Evolutionary conservation across 768 basidiomycete species (phyloP).

Genomic region (Lactarius deliciosus): DNA sequence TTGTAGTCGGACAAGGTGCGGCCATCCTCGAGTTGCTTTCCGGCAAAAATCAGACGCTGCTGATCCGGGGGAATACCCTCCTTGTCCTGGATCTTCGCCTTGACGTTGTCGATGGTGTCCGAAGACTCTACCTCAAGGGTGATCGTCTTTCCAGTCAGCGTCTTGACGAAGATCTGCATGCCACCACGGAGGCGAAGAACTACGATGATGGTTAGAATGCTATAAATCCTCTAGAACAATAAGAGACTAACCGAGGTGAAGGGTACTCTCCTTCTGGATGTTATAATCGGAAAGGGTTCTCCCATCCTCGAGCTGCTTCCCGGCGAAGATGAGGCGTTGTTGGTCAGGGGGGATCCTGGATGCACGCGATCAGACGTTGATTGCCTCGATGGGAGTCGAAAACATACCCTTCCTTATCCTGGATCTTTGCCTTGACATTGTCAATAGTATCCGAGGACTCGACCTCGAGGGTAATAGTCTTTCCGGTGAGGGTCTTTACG

Average conservation of each 20-base stretch:
- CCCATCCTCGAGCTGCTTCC: slow-evolving; percentile 83
- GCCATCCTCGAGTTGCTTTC: slow-evolving; percentile 94
- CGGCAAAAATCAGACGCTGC: slow-evolving; percentile 94
- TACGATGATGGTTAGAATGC: slow-evolving; percentile 40
- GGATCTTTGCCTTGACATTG: slow-evolving; percentile 79
- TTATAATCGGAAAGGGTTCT: slow-evolving; percentile 70
- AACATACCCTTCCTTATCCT: slow-evolving; percentile 80
- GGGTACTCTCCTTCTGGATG: slow-evolving; percentile 63
- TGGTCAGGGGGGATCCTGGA: slow-evolving; percentile 72
- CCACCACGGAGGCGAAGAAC: slow-evolving; percentile 45
- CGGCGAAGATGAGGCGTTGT: slow-evolving; percentile 78
- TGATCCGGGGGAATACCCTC: slow-evolving; percentile 88
- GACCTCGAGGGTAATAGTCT: slow-evolving; percentile 76
- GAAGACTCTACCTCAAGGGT: slow-evolving; percentile 84
- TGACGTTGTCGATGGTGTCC: slow-evolving; percentile 75
- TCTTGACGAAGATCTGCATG: slow-evolving; percentile 91
- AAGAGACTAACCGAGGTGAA: slow-evolving; percentile 49
- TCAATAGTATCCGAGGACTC: slow-evolving; percentile 71
- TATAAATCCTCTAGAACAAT: slow-evolving; percentile 41
- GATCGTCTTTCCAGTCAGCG: slow-evolving; percentile 86
- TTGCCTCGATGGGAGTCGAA: neutral
- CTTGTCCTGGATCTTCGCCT: slow-evolving; percentile 85
- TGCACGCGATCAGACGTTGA: neutral
- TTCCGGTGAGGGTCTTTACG: slow-evolving; percentile 64
- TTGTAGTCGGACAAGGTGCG: slow-evolving; percentile 88